These are phyloP conservation scores for Tetrahymena thermophila DNA, from an alignment of 73 alveolate genomes.

Conservation along the genomic window DNA sequence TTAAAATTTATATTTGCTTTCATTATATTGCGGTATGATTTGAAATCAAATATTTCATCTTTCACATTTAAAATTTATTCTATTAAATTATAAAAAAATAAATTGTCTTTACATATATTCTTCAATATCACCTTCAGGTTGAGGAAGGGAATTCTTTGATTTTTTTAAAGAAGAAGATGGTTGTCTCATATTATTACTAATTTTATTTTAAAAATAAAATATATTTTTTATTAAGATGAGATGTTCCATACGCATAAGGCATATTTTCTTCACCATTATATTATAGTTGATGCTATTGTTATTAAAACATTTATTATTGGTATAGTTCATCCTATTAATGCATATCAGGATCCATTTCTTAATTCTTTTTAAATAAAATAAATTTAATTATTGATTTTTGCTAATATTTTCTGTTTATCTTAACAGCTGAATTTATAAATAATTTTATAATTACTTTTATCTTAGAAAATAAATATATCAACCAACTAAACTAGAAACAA, in stretches of 20 bases:
- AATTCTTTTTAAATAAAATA: too few species aligned
- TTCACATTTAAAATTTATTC: too few species aligned
- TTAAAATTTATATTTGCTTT: background rate
- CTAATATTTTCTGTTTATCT: background rate
- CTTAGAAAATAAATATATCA: background rate
- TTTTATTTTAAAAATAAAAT: background rate
- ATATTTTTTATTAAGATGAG: too few species aligned
- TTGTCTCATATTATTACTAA: background rate
- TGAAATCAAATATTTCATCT: background rate
- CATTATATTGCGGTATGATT: too few species aligned
- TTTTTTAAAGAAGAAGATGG: background rate
- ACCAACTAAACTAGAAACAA: background rate
- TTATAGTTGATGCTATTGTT: background rate
- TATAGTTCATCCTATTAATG: background rate
- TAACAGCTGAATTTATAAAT: background rate
- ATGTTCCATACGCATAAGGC: background rate
- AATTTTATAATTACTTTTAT: background rate
- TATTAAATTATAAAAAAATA: too few species aligned
- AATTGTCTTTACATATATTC: background rate
- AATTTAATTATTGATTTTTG: background rate
- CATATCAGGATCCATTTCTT: background rate
- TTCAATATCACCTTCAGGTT: background rate
- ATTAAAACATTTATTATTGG: background rate
- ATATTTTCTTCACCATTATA: background rate
- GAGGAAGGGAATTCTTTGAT: background rate